Evolutionary conservation across 495 filamentous ascomycete genomes (phyloP).

Genomic region (Aspergillus kassunensis): DNA sequence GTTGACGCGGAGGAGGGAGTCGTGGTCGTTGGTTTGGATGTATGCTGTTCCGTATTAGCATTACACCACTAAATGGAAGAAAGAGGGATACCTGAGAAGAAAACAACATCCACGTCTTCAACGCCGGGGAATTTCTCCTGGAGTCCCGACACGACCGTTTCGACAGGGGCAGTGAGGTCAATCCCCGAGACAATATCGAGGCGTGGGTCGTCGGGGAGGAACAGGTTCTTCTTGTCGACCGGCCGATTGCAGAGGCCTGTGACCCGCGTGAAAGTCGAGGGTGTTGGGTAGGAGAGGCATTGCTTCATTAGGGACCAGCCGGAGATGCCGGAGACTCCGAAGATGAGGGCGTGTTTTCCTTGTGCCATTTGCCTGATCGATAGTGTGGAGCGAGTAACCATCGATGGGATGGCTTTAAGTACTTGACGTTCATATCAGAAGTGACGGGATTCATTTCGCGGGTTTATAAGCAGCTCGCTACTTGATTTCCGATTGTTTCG

Average conservation of each 20-base stretch:
- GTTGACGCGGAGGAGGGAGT: background rate
- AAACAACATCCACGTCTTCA: background rate
- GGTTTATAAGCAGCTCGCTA: no score
- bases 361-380: no score
- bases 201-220: conserved; percentile 14
- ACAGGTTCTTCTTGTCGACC: conserved; percentile 7
- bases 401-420: no score
- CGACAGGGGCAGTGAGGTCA: conserved; percentile 7
- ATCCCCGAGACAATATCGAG: conserved; percentile 19
- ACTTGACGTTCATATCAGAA: no score
- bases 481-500: no score
- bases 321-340: conserved; percentile 25
- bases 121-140: background rate
- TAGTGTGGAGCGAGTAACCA: no score
- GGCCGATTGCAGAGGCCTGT: conserved; percentile 24
- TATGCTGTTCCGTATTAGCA: background rate
- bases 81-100: conserved; percentile 1
- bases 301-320: conserved; percentile 27
- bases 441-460: no score
- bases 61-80: background rate
- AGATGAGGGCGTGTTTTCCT: conserved; percentile 22
- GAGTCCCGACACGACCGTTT: background rate
- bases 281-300: conserved; percentile 20
- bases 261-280: conserved; percentile 18
- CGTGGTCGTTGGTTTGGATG: conserved; percentile 3